Conservation (phyloP, 2,329 filamentous ascomycete species). For the Ophiostoma montium region DNA sequence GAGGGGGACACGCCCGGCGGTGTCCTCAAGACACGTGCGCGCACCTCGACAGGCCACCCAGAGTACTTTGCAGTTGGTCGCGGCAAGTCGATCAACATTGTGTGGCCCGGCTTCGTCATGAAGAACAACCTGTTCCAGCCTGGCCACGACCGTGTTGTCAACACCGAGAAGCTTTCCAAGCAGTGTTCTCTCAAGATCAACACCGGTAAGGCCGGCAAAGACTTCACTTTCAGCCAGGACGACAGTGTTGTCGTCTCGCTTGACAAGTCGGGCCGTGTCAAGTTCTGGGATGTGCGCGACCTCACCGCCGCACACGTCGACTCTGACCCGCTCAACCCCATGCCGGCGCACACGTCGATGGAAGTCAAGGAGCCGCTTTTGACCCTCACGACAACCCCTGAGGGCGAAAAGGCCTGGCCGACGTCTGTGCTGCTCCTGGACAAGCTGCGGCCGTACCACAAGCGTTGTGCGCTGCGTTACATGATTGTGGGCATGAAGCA, state of each 20-base stretch:
- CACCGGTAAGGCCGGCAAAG: conserved; percentile 94
- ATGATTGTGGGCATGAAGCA: conserved; percentile 98
- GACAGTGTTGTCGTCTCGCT: conserved; percentile 88
- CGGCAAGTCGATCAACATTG: conserved; percentile 88
- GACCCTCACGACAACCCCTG: conserved; percentile 73
- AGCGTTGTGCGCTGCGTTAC: conserved; percentile 80
- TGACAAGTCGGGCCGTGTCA: conserved; percentile 90
- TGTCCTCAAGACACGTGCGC: conserved; percentile 87
- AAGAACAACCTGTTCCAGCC: conserved; percentile 49
- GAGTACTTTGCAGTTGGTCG: conserved; percentile 92
- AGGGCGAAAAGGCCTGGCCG: conserved; percentile 89
- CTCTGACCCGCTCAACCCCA: conserved; percentile 34
- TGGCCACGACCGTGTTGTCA: conserved; percentile 54
- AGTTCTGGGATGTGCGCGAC: conserved; percentile 94
- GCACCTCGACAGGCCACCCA: conserved; percentile 75
- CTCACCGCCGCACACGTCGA: conserved; percentile 44
- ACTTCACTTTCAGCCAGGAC: conserved; percentile 95
- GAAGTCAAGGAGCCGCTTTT: conserved; percentile 78
- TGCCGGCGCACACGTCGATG: conserved; percentile 43
- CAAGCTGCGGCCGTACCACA: conserved; percentile 86
- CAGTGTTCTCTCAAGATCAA: conserved; percentile 87
- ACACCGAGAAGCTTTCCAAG: conserved; percentile 75
- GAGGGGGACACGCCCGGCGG: conserved; percentile 87
- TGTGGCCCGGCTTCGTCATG: conserved; percentile 54
- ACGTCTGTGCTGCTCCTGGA: conserved; percentile 93